phyloP scores from a whole-genome alignment of 345 rosid genomes.

The Acer campestre region DNA sequence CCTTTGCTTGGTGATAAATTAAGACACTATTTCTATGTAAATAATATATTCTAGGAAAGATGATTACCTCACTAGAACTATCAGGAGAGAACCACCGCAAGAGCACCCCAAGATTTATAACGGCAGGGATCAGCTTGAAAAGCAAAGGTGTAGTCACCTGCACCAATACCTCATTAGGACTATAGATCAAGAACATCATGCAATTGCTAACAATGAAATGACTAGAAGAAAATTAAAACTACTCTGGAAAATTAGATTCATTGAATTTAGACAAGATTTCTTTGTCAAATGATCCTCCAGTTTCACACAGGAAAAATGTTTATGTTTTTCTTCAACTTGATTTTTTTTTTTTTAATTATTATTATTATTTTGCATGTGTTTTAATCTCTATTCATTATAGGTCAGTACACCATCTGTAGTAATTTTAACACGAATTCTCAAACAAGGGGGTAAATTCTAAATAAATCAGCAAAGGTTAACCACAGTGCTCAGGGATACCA shows the following conservation, averaged over 20 bases:
- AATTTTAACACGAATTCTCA: background rate
- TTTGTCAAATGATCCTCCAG: background rate
- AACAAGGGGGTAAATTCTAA: background rate
- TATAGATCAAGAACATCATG: background rate
- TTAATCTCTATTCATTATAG: background rate
- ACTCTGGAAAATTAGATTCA: background rate
- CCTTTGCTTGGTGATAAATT: background rate
- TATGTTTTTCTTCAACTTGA: background rate
- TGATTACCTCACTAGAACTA: slow-evolving; percentile 66
- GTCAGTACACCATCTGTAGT: background rate
- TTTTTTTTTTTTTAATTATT: background rate
- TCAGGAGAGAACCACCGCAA: slow-evolving; percentile 92
- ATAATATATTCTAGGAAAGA: background rate
- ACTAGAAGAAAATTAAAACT: background rate
- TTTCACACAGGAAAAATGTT: background rate
- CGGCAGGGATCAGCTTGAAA: slow-evolving; percentile 93
- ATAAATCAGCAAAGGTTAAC: background rate
- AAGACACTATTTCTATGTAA: background rate
- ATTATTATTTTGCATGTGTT: background rate
- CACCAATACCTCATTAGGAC: slow-evolving; percentile 12
- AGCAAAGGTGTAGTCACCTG: slow-evolving; percentile 98
- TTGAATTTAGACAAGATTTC: background rate
- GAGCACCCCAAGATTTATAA: slow-evolving; percentile 85
- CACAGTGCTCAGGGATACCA: background rate
- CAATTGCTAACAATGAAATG: background rate